These are phyloP conservation scores for Cryptococcus sp. DNA, from an alignment of 1,284 basidiomycete species.

Conservation along the genomic window DNA sequence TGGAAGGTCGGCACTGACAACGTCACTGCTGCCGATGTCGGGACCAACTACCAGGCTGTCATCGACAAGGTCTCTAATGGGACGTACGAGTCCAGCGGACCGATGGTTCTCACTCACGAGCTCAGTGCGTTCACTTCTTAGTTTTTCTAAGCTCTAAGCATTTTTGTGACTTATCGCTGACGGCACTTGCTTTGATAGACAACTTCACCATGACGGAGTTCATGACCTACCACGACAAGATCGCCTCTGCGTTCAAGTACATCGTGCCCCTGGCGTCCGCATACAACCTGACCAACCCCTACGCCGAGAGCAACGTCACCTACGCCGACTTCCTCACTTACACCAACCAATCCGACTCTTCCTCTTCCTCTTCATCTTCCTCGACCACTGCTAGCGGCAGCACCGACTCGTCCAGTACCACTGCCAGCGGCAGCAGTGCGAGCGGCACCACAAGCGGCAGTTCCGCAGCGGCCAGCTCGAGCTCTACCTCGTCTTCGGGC, in stretches of 20 bases:
- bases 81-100: conserved; percentile 48
- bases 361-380: not conserved
- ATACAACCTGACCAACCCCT: conserved; percentile 54
- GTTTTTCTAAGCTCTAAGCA: too few relatives aligned
- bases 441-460: not conserved
- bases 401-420: not conserved
- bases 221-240: conserved; percentile 41
- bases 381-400: not conserved
- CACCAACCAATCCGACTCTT: conserved; percentile 14
- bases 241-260: conserved; percentile 48
- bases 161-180: not conserved
- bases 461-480: not conserved
- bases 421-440: conserved; percentile 2
- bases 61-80: conserved; percentile 50
- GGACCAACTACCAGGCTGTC: conserved; percentile 56
- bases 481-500: not conserved
- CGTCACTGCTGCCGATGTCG: conserved; percentile 48
- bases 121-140: conserved; percentile 35
- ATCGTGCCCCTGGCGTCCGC: conserved; percentile 52
- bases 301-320: conserved; percentile 53
- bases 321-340: conserved; percentile 42
- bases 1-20: conserved; percentile 50
- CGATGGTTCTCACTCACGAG: conserved; percentile 57
- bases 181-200: conserved; percentile 24
- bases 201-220: conserved; percentile 52